phyloP scores from a whole-genome alignment of 768 basidiomycete genomes.

The Russula foetens region DNA sequence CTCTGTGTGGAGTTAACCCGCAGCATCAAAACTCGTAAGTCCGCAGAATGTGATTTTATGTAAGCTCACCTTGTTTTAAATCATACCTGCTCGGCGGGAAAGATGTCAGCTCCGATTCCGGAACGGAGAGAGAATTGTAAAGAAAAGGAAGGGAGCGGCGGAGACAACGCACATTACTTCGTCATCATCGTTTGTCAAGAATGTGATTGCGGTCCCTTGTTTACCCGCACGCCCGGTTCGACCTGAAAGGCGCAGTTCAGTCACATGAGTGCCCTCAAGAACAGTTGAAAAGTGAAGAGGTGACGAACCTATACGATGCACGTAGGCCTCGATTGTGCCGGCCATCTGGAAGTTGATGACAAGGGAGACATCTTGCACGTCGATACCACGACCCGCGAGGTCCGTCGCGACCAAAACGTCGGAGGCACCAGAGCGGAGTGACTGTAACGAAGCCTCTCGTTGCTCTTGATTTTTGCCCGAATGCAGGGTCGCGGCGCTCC shows the following conservation, averaged over 20 bases:
- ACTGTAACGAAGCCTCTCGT: constrained; percentile 85
- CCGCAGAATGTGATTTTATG: not conserved
- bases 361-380: constrained; percentile 92
- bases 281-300: not conserved
- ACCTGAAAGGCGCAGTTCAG: constrained; percentile 37
- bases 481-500: constrained; percentile 87
- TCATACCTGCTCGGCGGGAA: constrained; percentile 62
- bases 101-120: constrained; percentile 4
- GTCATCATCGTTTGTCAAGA: constrained; percentile 92
- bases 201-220: constrained; percentile 87
- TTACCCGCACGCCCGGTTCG: constrained; percentile 98
- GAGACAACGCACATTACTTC: constrained; percentile 72
- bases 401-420: constrained; percentile 95
- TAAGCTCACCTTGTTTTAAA: constrained; percentile 72
- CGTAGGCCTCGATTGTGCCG: constrained; percentile 91
- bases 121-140: not conserved
- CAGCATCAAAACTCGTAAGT: not conserved
- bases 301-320: constrained; percentile 84
- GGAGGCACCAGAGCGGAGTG: constrained; percentile 76
- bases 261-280: not conserved
- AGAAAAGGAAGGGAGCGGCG: constrained; percentile 1
- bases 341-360: constrained; percentile 99
- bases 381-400: constrained; percentile 96
- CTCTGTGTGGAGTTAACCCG: constrained; percentile 41
- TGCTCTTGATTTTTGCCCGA: constrained; percentile 98